Base-by-base conservation (phyloP, 371 early-diverging fungal species). In the Circinella umbellata region DNA sequence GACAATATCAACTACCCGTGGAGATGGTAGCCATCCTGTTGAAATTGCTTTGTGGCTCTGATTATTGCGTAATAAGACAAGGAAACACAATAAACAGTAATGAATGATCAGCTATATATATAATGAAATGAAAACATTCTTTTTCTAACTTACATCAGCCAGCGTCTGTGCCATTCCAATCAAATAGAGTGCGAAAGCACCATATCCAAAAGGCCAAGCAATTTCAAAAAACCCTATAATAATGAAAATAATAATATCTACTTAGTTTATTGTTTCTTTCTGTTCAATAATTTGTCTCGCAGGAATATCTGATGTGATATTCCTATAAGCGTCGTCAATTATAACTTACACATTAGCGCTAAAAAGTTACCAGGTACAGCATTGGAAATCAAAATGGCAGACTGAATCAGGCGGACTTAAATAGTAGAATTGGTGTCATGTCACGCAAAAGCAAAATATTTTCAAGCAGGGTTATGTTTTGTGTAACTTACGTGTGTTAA, bases 21-120 rank as follows among this genome's bases (percentile, higher is more conserved):
- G 77, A 3, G 80, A 77, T 17, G 83, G 83, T 11, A 83, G 34
- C 83, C 83, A 83, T 27, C 77, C 79, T 6, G 69, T 78, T 10
- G 80, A 70, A 63, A 83, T 70, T 6, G 74, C 76, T 74, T 69
- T 74, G 59, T 83, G 76, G 18, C 76, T 78, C 76, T 78, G 57
- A 38, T 60, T 37, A 34, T 38, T 46, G 35, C 38, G 36, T 35
- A 42, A 20, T 27, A 64, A 4, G 34, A 38, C 37, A 55, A 8
- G n/a, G 55, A 27, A 53, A 36, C 27, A 27, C 27, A 2, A 2
- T 27, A 27, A 27, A 27, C 27, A 27, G 27, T 27, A 27, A 27
- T 27, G 2, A 27, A 27, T 27, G 1, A 27, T 27, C 27, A 27
- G 27, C 27, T 27, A 27, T 27, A 27, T 27, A 27, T 42, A 42